Base-by-base conservation (phyloP, 2,329 filamentous ascomycete genomes). In the Colletotrichum cuscutae region DNA sequence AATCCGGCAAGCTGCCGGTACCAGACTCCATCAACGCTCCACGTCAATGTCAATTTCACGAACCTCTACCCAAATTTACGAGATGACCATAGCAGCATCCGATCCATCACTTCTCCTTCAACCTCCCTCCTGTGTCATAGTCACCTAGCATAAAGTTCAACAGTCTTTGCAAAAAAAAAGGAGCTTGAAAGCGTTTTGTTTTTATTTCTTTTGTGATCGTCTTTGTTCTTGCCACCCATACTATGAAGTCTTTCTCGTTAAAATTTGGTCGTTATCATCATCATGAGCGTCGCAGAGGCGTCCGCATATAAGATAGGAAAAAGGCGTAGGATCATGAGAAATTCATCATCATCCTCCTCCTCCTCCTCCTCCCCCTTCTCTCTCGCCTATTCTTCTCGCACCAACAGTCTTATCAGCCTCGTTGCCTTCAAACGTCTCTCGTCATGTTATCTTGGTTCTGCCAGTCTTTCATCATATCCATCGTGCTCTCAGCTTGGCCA, bases 251-350 rank as follows among this genome's bases (percentile, higher is more conserved):
- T 65, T 62, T 63, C 49, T 58, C n/a, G 46, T 24, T 64, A 19
- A 54, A 42, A 19, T 6, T 64, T 22, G 66, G 66, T 70, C 71
- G 54, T 73, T 58, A 70, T 73, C 66, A 64, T 70, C 49, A 69
- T 73, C 71, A 42, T 72, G 22, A 15, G 60, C 54, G 60, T 22
- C 37, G 53, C 37, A 46, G 28, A 64, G 26, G 60, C 53, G 65
- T 56, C 46, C 46, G 42, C 66, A 19, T 15, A 13, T 13, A 30
- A 64, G n/a, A 52, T 35, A 35, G 24, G 19, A 35, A 56, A 15
- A 32, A 11, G 56, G 32, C 22, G 12, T 46, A 15, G 49, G 19
- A 54, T 58, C 35, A 49, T 63, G n/a, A 5, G 22, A 5, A 12
- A 37, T 42, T 56, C 65, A 30, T 61, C 37, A 13, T 26, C 52